Percentiles rank a stretch among this genome's conserved stretches.
Conservation (phyloP, 306 rosid species). For the Castanospermum australe region DNA sequence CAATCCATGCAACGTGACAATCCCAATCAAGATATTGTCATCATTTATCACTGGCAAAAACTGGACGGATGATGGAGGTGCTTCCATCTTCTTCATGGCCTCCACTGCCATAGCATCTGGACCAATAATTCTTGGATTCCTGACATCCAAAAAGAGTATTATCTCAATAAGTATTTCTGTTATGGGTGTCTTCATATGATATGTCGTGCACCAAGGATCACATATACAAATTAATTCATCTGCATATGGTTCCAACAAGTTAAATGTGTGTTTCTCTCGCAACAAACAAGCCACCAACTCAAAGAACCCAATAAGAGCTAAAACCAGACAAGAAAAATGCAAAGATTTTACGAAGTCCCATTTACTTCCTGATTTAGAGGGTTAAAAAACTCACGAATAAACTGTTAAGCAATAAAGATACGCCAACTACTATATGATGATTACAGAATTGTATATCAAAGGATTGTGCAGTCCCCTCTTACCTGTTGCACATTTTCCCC, state of each 20-base stretch:
- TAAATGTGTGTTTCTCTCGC: not conserved
- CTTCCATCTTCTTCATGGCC: slow-evolving; percentile 99
- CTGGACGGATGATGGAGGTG: slow-evolving; percentile 94
- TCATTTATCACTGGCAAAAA: slow-evolving; percentile 84
- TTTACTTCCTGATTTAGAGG: not conserved
- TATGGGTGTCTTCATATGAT: not conserved
- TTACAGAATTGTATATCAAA: not conserved
- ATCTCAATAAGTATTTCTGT: slow-evolving; percentile 4
- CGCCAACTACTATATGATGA: not conserved
- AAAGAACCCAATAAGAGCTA: not conserved
- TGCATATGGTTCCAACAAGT: not conserved
- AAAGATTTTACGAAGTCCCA: not conserved
- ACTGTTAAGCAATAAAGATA: not conserved
- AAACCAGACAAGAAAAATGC: not conserved
- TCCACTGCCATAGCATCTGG: slow-evolving; percentile 92
- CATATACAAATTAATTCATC: not conserved
- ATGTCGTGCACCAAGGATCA: not conserved
- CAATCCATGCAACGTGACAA: slow-evolving; percentile 93
- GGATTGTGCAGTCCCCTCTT: not conserved
- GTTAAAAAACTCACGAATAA: not conserved
- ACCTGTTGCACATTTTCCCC: slow-evolving; percentile 95
- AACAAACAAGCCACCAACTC: not conserved
- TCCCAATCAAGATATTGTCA: slow-evolving; percentile 69
- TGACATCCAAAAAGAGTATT: slow-evolving; percentile 18
- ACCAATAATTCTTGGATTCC: slow-evolving; percentile 78